Evolutionary conservation across 2,329 filamentous ascomycete species (phyloP), one percentile per base, ranked within the genome.

Genomic region (Keithomyces neogunnii): DNA sequence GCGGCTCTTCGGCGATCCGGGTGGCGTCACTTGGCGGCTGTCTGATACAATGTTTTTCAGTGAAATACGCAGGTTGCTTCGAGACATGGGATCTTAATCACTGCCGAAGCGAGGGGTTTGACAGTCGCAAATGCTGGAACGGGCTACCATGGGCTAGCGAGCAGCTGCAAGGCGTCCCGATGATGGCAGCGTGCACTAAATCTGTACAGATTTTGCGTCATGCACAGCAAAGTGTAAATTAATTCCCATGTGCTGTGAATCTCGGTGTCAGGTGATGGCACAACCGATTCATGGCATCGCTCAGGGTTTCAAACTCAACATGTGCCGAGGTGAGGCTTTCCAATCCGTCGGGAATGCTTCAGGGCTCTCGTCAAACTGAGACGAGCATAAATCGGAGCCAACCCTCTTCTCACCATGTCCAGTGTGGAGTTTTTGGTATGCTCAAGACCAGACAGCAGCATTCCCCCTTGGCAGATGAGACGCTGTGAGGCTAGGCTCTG

Each of bases 401-500:
- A 63, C 30, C 70, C 63, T 13, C 65, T 60, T 54, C 67, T 69
- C 51, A 73, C 65, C 48, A 70, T 60, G 7, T 68, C 65, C 51
- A 72, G 62, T 3, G 67, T 62, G 0, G 64, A 57, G 3, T 63
- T 62, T 3, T 55, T 51, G 2, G 56, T 54, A 32, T 63, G 48
- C 1, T 59, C 57, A 5, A 74, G 58, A 8, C 64, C 62, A 1
- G 61, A 63, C 3, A 75, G 63, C 2, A 75, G 69, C 43, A 70
- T 66, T 3, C 72, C 60, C 6, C 72, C 73, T 53, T 75, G 71
- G 13, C 65, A 63, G 13, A 75, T 70, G 47, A 74, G 73, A 51
- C 73, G 62, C 45, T 73, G 66, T 0, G 76, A 73, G 8, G 70
- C 69, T 4, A 62, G 60, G 43, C 73, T 71, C 52, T 79, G 73